These are phyloP conservation scores for Brassica napus DNA, from an alignment of 345 rosid species.

Conservation along the genomic window Da-Ae NC_063451.1:34911001-34911500, in stretches of 20 bases:
- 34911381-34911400: slow-evolving; percentile 26
- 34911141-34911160: slow-evolving; percentile 56
- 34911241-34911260: slow-evolving; percentile 67
- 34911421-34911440: background rate
- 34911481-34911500: too few relatives aligned
- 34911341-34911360: slow-evolving; percentile 74
- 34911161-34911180: slow-evolving; percentile 87
- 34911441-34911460: slow-evolving; percentile 21
- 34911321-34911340: slow-evolving; percentile 67
- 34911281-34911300: slow-evolving; percentile 47
- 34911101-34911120: slow-evolving; percentile 50
- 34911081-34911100: slow-evolving; percentile 58
- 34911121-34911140: slow-evolving; percentile 58
- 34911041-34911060: slow-evolving; percentile 67
- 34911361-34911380: slow-evolving; percentile 53
- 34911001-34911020: slow-evolving; percentile 55
- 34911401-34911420: slow-evolving; percentile 6
- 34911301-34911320: slow-evolving; percentile 49
- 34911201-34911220: slow-evolving; percentile 85
- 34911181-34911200: slow-evolving; percentile 72
- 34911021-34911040: slow-evolving; percentile 48
- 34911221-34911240: slow-evolving; percentile 84
- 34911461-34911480: background rate
- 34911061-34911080: slow-evolving; percentile 67
- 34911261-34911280: slow-evolving; percentile 63